Evolutionary conservation across 805 yeast species (phyloP), one percentile per base, ranked within the genome.

Genomic region (Zygosaccharomyces siamensis): DNA sequence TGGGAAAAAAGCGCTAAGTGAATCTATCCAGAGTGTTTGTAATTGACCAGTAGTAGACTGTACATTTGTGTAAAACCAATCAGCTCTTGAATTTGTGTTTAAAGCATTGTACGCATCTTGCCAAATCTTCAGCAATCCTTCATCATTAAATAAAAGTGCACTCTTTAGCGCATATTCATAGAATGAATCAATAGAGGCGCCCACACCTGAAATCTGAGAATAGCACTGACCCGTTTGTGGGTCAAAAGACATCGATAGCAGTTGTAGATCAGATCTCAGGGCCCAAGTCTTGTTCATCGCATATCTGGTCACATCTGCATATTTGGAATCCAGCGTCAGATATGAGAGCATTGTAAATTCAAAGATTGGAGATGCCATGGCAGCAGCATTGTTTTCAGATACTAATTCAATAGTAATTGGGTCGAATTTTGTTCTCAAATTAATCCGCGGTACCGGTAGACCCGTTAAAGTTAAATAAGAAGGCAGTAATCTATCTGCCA

Each of bases 161-260:
- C 83, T 81, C 62, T 90, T 90, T 37, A 88, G 73, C 0, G 96
- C 86, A 66, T 89, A 87, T 61, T 90, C 98, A 62, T 84, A 90
- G 60, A 87, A 87, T 0, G 96, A 88, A 66, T 90, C 98, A 12
- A 88, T 78, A 2, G 95, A 85, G 0, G 97, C 97, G 2, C 98
- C 97, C 7, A 86, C 75, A 0, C 97, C 96, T 0, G 93, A 79
- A 36, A 81, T 67, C 0, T 75, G 63, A 48, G 84, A 84, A 36
- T 72, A 67, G 80, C 87, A 81, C 33, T 63, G 60, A 31, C 81
- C 79, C 0, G 72, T 66, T 1, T 72, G 58, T 0, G 90, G 84
- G 51, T 84, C 82, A 4, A 89, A 71, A 0, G 90, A 75, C 87
- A 86, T 84, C 2, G 96, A 95, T 11, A 92, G 58, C 26, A 92